phyloP scores from a whole-genome alignment of 768 basidiomycete genomes.

The Crucibulum laeve region DNA sequence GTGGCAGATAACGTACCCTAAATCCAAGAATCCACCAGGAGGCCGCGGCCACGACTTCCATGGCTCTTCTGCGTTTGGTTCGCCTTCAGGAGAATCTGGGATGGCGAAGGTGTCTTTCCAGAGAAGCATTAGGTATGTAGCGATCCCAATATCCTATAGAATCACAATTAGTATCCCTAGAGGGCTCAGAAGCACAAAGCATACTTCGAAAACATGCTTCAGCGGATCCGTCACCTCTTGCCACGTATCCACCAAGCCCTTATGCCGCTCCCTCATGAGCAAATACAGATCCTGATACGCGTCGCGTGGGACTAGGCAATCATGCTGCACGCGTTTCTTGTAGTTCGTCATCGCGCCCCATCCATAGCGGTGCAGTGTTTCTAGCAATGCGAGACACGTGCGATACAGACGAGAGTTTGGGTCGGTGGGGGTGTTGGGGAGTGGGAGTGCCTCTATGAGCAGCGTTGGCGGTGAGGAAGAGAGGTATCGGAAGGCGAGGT shows the following conservation, averaged over 20 bases:
- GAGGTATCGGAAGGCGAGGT: slow-evolving; percentile 80
- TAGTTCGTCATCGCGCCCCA: slow-evolving; percentile 81
- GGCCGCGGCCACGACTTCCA: slow-evolving; percentile 80
- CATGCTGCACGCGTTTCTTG: slow-evolving; percentile 83
- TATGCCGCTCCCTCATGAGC: slow-evolving; percentile 80
- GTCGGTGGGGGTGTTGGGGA: slow-evolving; percentile 45
- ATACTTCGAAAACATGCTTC: slow-evolving; percentile 88
- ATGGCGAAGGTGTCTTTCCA: slow-evolving; percentile 73
- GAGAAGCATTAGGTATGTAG: slow-evolving; percentile 86
- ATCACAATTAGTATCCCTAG: not conserved
- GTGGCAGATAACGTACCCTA: slow-evolving; percentile 56
- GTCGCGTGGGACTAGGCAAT: slow-evolving; percentile 71
- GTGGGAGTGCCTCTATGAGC: slow-evolving; percentile 55
- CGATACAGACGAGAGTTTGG: slow-evolving; percentile 67
- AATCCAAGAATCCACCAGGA: slow-evolving; percentile 80
- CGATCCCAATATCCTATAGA: slow-evolving; percentile 88
- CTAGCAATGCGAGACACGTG: slow-evolving; percentile 76
- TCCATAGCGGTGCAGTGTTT: slow-evolving; percentile 84
- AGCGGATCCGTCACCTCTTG: slow-evolving; percentile 78
- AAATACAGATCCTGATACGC: slow-evolving; percentile 89
- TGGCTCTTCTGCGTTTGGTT: slow-evolving; percentile 26
- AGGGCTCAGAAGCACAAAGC: slow-evolving; percentile 6
- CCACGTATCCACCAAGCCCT: slow-evolving; percentile 72
- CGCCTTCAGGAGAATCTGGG: slow-evolving; percentile 3
- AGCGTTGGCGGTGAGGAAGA: slow-evolving; percentile 27